These are phyloP conservation scores for Mitragyna speciosa DNA, from an alignment of 257 asterid genomes.

Conservation along the genomic window DNA sequence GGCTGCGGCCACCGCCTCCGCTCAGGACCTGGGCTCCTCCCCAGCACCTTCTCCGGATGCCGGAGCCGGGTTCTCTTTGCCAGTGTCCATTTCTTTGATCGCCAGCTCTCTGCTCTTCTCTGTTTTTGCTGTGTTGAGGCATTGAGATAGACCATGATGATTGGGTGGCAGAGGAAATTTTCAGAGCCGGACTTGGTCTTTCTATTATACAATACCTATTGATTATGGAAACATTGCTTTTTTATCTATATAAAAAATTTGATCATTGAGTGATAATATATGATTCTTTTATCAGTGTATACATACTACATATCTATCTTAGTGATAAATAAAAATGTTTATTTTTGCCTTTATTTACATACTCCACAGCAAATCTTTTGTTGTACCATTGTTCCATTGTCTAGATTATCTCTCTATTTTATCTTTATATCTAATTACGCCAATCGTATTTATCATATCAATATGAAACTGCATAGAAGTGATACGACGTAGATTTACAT, in stretches of 20 bases:
- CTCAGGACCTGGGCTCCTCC: slow-evolving; percentile 36
- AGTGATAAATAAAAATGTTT: too few relatives aligned
- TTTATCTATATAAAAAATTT: background rate
- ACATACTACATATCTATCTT: too few relatives aligned
- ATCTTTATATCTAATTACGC: too few relatives aligned
- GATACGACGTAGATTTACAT: too few relatives aligned
- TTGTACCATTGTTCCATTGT: too few relatives aligned
- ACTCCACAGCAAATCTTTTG: too few relatives aligned
- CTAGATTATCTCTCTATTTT: too few relatives aligned
- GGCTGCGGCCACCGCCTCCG: slow-evolving; percentile 32
- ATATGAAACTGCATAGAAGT: too few relatives aligned
- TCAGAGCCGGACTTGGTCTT: background rate
- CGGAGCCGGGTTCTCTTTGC: slow-evolving; percentile 45
- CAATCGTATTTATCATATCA: too few relatives aligned
- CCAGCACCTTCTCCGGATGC: slow-evolving; percentile 42
- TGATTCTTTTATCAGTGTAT: background rate
- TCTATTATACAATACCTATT: background rate
- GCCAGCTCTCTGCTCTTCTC: slow-evolving; percentile 47
- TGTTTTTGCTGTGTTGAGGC: slow-evolving; percentile 40
- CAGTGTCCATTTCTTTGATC: slow-evolving; percentile 34
- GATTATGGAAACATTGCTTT: background rate
- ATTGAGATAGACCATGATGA: slow-evolving; percentile 18
- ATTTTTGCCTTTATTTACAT: too few relatives aligned
- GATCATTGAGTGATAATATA: background rate
- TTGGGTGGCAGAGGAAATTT: background rate